Conservation (phyloP, 768 basidiomycete species). For the Podaxis pistillaris region DNA sequence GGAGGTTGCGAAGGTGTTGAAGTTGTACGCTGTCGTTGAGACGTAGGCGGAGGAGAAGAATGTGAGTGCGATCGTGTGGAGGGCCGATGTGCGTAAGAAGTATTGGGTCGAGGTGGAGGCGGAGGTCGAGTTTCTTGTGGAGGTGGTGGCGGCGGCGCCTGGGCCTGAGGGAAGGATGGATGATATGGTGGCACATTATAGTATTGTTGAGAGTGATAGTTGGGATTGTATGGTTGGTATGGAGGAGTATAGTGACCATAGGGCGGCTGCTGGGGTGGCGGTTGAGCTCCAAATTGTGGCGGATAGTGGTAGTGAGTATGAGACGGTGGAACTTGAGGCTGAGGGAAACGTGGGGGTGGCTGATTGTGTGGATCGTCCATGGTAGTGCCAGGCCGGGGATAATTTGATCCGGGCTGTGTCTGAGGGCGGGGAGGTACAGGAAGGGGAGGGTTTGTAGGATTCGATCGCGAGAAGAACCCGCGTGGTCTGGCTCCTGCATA, state of each 20-base stretch:
- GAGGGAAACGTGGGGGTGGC: constrained; percentile 19
- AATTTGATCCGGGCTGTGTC: constrained; percentile 33
- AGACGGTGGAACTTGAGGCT: not conserved
- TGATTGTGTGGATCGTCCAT: constrained; percentile 37
- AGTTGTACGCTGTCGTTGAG: constrained; percentile 16
- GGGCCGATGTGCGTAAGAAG: constrained; percentile 16
- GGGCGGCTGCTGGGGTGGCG: constrained; percentile 15
- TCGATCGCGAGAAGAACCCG: constrained; percentile 48
- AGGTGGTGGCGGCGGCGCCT: constrained; percentile 19
- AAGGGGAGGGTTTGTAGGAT: constrained; percentile 24
- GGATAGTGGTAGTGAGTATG: constrained; percentile 14
- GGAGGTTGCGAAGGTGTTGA: constrained; percentile 14
- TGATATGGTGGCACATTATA: constrained; percentile 13
- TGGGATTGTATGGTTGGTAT: constrained; percentile 4
- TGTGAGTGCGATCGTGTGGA: constrained; percentile 19
- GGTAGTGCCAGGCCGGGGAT: constrained; percentile 65
- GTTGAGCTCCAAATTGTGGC: constrained; percentile 14
- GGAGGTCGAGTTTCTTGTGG: constrained; percentile 13
- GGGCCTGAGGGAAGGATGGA: constrained; percentile 8
- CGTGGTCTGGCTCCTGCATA: constrained; percentile 32
- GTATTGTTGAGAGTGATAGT: not conserved
- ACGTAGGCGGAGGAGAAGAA: constrained; percentile 20
- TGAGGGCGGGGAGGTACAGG: constrained; percentile 35
- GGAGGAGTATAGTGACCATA: constrained; percentile 19
- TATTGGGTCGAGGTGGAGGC: constrained; percentile 17